phyloP scores from a whole-genome alignment of 192 early-diverging fungal genomes.

The Linnemannia exigua region DNA sequence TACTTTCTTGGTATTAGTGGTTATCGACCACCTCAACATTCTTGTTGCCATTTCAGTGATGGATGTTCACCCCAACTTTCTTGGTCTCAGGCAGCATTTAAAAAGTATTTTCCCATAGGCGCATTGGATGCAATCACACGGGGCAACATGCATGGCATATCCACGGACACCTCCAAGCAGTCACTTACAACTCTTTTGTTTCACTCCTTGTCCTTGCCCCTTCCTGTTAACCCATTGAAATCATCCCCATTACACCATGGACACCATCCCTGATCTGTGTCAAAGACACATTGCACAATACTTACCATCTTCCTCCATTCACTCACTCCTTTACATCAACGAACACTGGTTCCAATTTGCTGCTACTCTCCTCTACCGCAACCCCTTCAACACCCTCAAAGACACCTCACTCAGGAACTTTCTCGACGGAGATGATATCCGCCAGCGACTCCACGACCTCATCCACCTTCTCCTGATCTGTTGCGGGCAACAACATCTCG shows the following conservation, averaged over 20 bases:
- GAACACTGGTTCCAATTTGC: constrained; percentile 14
- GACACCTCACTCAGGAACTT: neutral
- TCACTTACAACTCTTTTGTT: neutral
- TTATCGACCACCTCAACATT: too few relatives aligned
- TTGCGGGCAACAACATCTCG: constrained; percentile 3
- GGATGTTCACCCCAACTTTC: too few relatives aligned
- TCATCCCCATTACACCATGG: neutral
- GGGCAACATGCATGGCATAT: too few relatives aligned
- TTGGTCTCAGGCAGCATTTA: too few relatives aligned
- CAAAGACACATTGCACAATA: constrained; percentile 6
- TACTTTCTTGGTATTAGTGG: too few relatives aligned
- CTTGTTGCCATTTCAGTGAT: too few relatives aligned
- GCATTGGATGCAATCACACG: too few relatives aligned
- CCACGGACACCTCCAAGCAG: too few relatives aligned
- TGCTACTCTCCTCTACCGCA: constrained; percentile 9
- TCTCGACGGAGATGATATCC: neutral
- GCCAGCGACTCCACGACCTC: neutral
- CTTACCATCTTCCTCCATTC: neutral
- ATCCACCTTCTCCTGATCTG: constrained; percentile 4
- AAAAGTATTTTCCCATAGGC: too few relatives aligned
- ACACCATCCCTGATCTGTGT: constrained; percentile 9
- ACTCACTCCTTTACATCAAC: neutral
- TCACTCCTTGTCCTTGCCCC: neutral
- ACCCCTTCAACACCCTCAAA: constrained; percentile 12
- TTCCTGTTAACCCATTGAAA: neutral